Evolutionary conservation across 2,329 filamentous ascomycete species (phyloP).

Genomic region (Apiospora arundinis): DNA sequence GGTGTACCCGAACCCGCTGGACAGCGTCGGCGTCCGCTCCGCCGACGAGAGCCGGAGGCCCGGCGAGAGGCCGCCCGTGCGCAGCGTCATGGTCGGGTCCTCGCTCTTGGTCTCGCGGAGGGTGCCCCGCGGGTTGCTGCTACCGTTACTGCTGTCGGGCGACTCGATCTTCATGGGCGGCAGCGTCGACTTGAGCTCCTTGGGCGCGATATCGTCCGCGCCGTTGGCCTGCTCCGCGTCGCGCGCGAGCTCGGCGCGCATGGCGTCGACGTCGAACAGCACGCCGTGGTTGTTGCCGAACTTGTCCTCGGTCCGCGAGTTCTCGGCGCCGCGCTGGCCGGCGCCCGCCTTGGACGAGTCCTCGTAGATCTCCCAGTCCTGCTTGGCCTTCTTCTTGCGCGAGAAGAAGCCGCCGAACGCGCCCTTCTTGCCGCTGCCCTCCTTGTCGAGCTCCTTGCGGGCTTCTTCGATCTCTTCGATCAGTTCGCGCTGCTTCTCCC

Average conservation of each 20-base stretch:
- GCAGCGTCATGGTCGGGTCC: slow-evolving; percentile 42
- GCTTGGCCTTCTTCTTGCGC: slow-evolving; percentile 75
- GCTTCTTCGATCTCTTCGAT: slow-evolving; percentile 98
- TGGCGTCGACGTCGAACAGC: slow-evolving; percentile 95
- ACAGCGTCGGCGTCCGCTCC: slow-evolving; percentile 38
- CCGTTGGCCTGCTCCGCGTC: slow-evolving; percentile 61
- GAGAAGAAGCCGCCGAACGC: slow-evolving; percentile 76
- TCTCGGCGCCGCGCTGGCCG: slow-evolving; percentile 31
- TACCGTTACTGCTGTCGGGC: slow-evolving; percentile 31
- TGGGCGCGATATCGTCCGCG: slow-evolving; percentile 61
- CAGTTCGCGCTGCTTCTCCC: slow-evolving; percentile 84
- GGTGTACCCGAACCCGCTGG: slow-evolving; percentile 27
- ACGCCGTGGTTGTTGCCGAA: slow-evolving; percentile 66
- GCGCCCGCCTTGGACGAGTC: slow-evolving; percentile 58
- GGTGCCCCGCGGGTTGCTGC: slow-evolving; percentile 37
- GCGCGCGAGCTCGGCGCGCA: slow-evolving; percentile 80
- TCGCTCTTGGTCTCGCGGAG: slow-evolving; percentile 56
- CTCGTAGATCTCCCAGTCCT: slow-evolving; percentile 94
- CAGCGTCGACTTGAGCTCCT: slow-evolving; percentile 85
- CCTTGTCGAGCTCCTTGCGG: slow-evolving; percentile 79
- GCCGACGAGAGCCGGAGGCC: slow-evolving; percentile 34
- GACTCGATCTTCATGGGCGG: slow-evolving; percentile 83
- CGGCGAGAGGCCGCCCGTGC: slow-evolving; percentile 32
- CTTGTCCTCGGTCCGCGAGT: slow-evolving; percentile 50
- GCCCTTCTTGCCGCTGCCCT: slow-evolving; percentile 65